Base-by-base conservation (phyloP, 345 rosid genomes). In the Draba incana region DNA sequence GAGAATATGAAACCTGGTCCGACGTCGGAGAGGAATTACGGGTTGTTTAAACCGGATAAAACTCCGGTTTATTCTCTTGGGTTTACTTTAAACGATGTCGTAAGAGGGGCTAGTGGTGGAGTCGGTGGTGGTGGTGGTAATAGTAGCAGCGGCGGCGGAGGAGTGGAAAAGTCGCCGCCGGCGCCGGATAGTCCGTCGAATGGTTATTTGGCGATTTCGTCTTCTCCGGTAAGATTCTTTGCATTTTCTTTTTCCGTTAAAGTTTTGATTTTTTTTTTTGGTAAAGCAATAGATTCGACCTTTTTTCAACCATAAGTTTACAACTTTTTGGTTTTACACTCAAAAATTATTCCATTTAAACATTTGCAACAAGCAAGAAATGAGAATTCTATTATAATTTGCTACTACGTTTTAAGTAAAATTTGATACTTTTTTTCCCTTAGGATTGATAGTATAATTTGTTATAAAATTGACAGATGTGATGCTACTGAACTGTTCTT, bases 1-100 rank as follows among this genome's bases (percentile, higher is more conserved):
- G 99, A 94, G 85, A 89, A 94, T 58, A 61, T 89, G 99, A 94
- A 94, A 79, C 87, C 96, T 0, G 96, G 99, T 10, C 97, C 95
- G 2, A 81, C 95, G 0, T 94, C 99, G 0, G 99, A 93, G 87
- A 84, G 96, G 83, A 93, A 93, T 33, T 93, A 94, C 39, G 99
- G 96, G 31, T 68, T 95, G 62, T 95, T 95, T 64, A 89, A 88
- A 79, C 98, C 98, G 2, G 99, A 95, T 23, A 85, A 90, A 13
- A 81, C 90, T 7, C 93, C 90, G 10, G 85, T 86, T 0, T 95
- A 92, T 51, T 41, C 82, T 1, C 85, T 94, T 2, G 76, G 76
- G 0, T 76, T 70, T 24, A 59, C 67, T 44, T 10, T 59, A 13
- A 70, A 70, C 76, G 72, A 76, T 44, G 72, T 64, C 62, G 79